A percentile compares a stretch with the other conserved stretches of the same genome.
Conservation (phyloP, 1,284 basidiomycete genomes). For the Kalmanozyma brasiliensis region DNA sequence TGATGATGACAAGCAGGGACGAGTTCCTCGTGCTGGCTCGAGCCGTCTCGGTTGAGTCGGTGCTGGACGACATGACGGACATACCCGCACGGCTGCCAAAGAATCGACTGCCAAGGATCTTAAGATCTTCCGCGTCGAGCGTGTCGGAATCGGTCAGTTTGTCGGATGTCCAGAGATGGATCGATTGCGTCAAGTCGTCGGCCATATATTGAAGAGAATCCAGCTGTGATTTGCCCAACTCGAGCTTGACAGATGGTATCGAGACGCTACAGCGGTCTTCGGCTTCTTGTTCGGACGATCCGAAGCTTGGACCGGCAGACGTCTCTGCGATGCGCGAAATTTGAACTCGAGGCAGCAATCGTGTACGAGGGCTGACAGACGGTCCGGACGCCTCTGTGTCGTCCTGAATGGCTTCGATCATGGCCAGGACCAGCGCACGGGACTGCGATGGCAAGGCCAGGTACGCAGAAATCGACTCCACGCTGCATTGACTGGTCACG, state of each 20-base stretch:
- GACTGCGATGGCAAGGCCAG: constrained; percentile 25
- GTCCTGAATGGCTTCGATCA: constrained; percentile 21
- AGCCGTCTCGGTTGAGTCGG: constrained; percentile 42
- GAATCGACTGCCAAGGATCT: constrained; percentile 56
- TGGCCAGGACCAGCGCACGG: constrained; percentile 24
- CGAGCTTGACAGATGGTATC: constrained; percentile 38
- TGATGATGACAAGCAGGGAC: constrained; percentile 26
- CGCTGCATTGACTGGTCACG: constrained; percentile 17
- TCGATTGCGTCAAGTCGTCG: constrained; percentile 52
- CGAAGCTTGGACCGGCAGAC: neutral
- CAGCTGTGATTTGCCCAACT: constrained; percentile 42
- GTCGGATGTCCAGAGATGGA: constrained; percentile 32
- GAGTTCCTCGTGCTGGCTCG: constrained; percentile 21
- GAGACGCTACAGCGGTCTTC: constrained; percentile 28
- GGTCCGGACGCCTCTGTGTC: neutral
- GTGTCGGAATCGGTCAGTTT: constrained; percentile 22
- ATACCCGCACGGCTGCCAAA: constrained; percentile 50
- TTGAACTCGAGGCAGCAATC: constrained; percentile 17
- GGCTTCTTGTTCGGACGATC: neutral
- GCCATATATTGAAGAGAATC: constrained; percentile 57
- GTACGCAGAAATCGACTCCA: constrained; percentile 26
- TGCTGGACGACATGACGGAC: constrained; percentile 47
- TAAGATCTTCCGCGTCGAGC: constrained; percentile 41
- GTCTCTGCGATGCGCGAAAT: constrained; percentile 8
- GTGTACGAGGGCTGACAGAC: constrained; percentile 1